Percentiles rank a stretch among this genome's conserved stretches.
Conservation (phyloP, 208 protist species). For the Crithidia fasciculata region DNA sequence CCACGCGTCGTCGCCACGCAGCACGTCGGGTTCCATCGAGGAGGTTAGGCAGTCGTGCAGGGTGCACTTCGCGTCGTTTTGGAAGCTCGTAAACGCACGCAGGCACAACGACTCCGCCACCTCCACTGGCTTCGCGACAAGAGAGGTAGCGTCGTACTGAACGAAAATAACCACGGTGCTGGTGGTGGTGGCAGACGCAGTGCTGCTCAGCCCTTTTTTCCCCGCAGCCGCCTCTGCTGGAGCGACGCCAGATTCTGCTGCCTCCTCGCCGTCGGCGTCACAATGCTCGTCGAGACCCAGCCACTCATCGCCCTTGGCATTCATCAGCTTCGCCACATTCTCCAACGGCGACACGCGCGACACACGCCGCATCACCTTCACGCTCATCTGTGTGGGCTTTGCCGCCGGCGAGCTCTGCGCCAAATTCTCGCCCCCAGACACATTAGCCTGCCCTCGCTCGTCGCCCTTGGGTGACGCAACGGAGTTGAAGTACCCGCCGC, state of each 20-base stretch:
- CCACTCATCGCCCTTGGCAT: constrained; percentile 8
- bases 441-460: not conserved
- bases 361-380: constrained; percentile 20
- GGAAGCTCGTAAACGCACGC: constrained; percentile 14
- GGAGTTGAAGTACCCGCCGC: constrained; percentile 18
- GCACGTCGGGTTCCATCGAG: constrained; percentile 54
- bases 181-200: not conserved
- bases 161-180: constrained; percentile 29
- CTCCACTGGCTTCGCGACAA: not conserved
- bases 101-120: constrained; percentile 19
- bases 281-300: not conserved
- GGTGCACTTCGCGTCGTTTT: constrained; percentile 38
- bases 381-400: constrained; percentile 5
- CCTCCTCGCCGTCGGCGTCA: not conserved
- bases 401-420: not conserved
- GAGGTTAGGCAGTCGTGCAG: constrained; percentile 49
- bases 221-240: not conserved
- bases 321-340: constrained; percentile 19
- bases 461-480: not conserved
- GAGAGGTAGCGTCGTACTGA: constrained; percentile 21
- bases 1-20: constrained; percentile 67
- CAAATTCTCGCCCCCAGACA: not conserved
- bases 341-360: constrained; percentile 19
- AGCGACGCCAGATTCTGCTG: not conserved
- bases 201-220: not conserved